Evolutionary conservation across 768 basidiomycete species (phyloP).

Genomic region (Suillus luteus): DNA sequence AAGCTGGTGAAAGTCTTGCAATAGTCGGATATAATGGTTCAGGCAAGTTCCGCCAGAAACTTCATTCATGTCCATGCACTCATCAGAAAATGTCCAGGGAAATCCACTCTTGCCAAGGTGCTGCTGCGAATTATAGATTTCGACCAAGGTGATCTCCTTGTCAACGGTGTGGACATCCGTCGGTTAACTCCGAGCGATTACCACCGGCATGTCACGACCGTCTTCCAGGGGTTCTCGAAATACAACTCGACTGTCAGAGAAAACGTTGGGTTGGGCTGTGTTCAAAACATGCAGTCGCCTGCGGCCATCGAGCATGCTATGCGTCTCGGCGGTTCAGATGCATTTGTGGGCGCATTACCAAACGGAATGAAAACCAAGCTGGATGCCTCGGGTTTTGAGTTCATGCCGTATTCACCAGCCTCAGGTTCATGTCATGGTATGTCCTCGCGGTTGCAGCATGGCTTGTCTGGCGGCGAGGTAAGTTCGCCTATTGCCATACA

Average conservation of each 20-base stretch:
- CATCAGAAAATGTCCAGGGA: conserved; percentile 49
- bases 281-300: conserved; percentile 60
- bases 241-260: conserved; percentile 77
- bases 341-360: conserved; percentile 65
- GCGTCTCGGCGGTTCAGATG: conserved; percentile 68
- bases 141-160: conserved; percentile 62
- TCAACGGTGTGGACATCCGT: conserved; percentile 74
- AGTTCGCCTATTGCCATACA: conserved; percentile 25
- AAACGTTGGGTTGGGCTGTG: conserved; percentile 83
- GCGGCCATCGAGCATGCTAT: conserved; percentile 66
- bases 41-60: conserved; percentile 44
- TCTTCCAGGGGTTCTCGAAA: conserved; percentile 86
- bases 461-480: conserved; percentile 85
- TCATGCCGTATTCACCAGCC: conserved; percentile 36
- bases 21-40: conserved; percentile 87
- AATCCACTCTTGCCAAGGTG: conserved; percentile 84
- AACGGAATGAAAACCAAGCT: conserved; percentile 74
- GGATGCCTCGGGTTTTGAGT: conserved; percentile 61
- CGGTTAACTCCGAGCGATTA: conserved; percentile 66
- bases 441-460: conserved; percentile 50
- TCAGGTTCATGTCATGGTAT: conserved; percentile 35
- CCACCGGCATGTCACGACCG: conserved; percentile 73
- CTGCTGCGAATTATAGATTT: conserved; percentile 79
- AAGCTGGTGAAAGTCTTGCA: conserved; percentile 78
- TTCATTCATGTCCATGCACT: conserved; percentile 15